Conservation (phyloP, 2,329 filamentous ascomycete species). For the Pseudogymnoascus sp. region DNA sequence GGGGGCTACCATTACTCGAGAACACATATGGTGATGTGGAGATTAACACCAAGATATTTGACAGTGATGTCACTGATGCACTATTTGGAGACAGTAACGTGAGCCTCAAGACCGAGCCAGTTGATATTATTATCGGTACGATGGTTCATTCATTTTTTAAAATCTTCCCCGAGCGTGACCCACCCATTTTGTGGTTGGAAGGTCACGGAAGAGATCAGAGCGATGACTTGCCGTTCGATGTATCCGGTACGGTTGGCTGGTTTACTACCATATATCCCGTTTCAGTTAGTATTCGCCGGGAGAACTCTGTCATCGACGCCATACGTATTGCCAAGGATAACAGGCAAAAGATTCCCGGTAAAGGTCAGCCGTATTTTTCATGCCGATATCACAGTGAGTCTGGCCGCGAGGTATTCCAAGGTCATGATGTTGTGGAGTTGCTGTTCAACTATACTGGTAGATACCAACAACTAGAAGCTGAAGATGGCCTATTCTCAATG, state of each 20-base stretch:
- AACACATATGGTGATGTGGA: neutral
- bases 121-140: conserved; percentile 34
- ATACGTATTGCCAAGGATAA: conserved; percentile 1
- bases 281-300: neutral
- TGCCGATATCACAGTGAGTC: neutral
- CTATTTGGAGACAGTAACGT: conserved; percentile 27
- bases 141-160: conserved; percentile 30
- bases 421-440: conserved; percentile 37
- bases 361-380: conserved; percentile 7
- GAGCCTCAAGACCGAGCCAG: conserved; percentile 26
- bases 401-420: conserved; percentile 22
- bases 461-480: conserved; percentile 38
- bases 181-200: conserved; percentile 35
- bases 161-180: conserved; percentile 30
- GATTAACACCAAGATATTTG: neutral
- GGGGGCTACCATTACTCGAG: neutral
- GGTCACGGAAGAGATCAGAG: conserved; percentile 34
- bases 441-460: conserved; percentile 43
- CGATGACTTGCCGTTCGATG: neutral
- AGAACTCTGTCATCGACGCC: neutral
- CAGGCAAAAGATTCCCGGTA: neutral
- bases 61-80: conserved; percentile 20
- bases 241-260: conserved; percentile 38
- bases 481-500: conserved; percentile 28
- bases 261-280: conserved; percentile 37